These are phyloP conservation scores for Lasiosphaeria miniovina DNA, from an alignment of 495 filamentous ascomycete genomes.

Conservation along the genomic window DNA sequence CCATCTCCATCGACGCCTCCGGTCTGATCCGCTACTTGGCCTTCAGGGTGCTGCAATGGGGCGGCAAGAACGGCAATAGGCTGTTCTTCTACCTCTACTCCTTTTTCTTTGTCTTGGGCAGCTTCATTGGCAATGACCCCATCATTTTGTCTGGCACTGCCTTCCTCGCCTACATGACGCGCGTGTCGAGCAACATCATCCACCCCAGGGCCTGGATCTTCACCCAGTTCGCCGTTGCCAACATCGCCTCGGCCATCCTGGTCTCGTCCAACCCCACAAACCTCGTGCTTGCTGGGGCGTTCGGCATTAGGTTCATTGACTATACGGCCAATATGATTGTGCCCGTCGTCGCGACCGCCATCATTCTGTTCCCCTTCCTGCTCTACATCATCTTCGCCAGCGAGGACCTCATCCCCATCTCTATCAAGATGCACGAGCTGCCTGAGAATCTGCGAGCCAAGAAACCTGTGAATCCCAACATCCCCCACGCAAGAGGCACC, in stretches of 20 bases:
- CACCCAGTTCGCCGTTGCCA: slow-evolving; percentile 65
- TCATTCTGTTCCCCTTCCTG: slow-evolving; percentile 61
- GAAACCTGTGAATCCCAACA: slow-evolving; percentile 64
- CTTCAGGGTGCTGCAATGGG: slow-evolving; percentile 64
- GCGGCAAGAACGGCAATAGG: slow-evolving; percentile 56
- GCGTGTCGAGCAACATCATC: slow-evolving; percentile 64
- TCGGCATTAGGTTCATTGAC: slow-evolving; percentile 61
- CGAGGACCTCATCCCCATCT: slow-evolving; percentile 57
- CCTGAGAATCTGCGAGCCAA: slow-evolving; percentile 50
- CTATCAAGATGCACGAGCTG: slow-evolving; percentile 64
- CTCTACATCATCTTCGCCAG: slow-evolving; percentile 62
- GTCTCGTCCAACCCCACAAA: slow-evolving; percentile 72
- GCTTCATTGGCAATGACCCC: slow-evolving; percentile 66
- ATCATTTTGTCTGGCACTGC: slow-evolving; percentile 67
- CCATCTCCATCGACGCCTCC: slow-evolving; percentile 69
- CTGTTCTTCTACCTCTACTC: slow-evolving; percentile 66
- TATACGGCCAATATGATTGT: slow-evolving; percentile 71
- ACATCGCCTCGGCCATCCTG: slow-evolving; percentile 64
- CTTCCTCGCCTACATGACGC: slow-evolving; percentile 69
- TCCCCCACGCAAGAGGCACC: slow-evolving; percentile 56
- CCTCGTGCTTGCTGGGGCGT: slow-evolving; percentile 66
- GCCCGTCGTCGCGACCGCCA: slow-evolving; percentile 59
- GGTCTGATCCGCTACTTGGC: slow-evolving; percentile 63
- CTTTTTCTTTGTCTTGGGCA: slow-evolving; percentile 65
- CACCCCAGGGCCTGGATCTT: slow-evolving; percentile 66